A percentile compares a stretch with the other conserved stretches of the same genome.
These are phyloP conservation scores for Tricholoma hemisulphureum DNA, from an alignment of 768 basidiomycete species.

Conservation along the genomic window DNA sequence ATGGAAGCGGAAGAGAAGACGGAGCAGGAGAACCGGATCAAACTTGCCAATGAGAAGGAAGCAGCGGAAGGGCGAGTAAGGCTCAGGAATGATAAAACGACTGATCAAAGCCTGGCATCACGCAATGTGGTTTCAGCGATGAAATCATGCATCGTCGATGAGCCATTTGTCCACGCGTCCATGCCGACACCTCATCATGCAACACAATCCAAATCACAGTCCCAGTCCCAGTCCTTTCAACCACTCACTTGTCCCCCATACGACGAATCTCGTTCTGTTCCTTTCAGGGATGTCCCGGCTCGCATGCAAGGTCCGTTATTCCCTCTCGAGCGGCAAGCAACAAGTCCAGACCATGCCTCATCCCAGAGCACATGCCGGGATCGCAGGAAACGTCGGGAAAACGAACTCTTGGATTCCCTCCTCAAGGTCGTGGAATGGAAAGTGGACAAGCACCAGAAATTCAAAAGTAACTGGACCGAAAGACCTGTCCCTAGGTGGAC, in stretches of 20 bases:
- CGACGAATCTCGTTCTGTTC: slow-evolving; percentile 40
- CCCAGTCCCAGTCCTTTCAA: slow-evolving; percentile 6
- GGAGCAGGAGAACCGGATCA: slow-evolving; percentile 27
- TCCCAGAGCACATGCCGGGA: slow-evolving; percentile 11
- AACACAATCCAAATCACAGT: background rate
- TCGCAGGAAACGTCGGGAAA: slow-evolving; percentile 16
- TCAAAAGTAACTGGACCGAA: slow-evolving; percentile 32
- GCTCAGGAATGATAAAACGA: no score
- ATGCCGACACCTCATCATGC: slow-evolving; percentile 23
- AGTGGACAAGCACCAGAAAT: slow-evolving; percentile 33
- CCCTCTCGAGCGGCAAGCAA: slow-evolving; percentile 36
- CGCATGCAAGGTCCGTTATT: slow-evolving; percentile 63
- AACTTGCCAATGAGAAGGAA: slow-evolving; percentile 11
- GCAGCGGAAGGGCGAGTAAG: slow-evolving; percentile 29
- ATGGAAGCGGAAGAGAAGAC: slow-evolving; percentile 19
- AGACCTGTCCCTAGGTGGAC: slow-evolving; percentile 8
- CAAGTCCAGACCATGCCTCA: slow-evolving; percentile 11
- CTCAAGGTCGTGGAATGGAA: slow-evolving; percentile 44
- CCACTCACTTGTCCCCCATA: slow-evolving; percentile 25
- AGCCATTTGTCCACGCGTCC: slow-evolving; percentile 27
- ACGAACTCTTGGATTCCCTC: slow-evolving; percentile 43
- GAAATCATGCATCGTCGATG: no score
- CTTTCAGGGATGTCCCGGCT: slow-evolving; percentile 54
- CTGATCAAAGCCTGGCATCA: no score
- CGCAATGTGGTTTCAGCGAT: slow-evolving; percentile 19